These are phyloP conservation scores for Exserohilum turcica DNA, from an alignment of 2,329 filamentous ascomycete species.

Conservation along the genomic window DNA sequence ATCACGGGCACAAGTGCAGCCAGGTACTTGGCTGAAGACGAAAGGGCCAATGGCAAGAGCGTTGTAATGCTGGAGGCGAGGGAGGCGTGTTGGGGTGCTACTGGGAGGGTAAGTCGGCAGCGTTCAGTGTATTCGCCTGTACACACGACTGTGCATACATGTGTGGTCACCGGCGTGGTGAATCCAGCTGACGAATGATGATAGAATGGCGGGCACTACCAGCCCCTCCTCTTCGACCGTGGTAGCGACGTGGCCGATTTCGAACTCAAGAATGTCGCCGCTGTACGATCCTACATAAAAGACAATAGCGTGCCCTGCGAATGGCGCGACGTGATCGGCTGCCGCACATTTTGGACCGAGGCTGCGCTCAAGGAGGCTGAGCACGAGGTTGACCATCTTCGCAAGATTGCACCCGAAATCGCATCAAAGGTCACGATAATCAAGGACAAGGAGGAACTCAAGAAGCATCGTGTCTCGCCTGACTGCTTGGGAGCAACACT, in stretches of 20 bases:
- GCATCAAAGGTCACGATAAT: slow-evolving; percentile 51
- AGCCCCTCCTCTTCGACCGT: slow-evolving; percentile 69
- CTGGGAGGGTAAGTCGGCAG: slow-evolving; percentile 73
- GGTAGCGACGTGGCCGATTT: slow-evolving; percentile 69
- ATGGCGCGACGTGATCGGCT: slow-evolving; percentile 67
- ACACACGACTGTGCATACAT: too few relatives aligned
- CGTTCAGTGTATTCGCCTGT: not conserved
- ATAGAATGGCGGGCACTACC: slow-evolving; percentile 68
- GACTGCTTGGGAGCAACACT: slow-evolving; percentile 67
- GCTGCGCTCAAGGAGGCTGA: slow-evolving; percentile 61
- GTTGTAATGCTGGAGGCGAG: slow-evolving; percentile 77
- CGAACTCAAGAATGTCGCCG: slow-evolving; percentile 70
- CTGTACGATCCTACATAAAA: slow-evolving; percentile 63
- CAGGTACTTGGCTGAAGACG: slow-evolving; percentile 60
- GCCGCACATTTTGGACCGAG: slow-evolving; percentile 66
- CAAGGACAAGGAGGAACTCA: slow-evolving; percentile 53
- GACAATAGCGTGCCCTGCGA: slow-evolving; percentile 69
- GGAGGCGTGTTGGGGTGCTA: slow-evolving; percentile 83
- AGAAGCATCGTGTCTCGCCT: slow-evolving; percentile 54
- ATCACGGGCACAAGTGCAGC: slow-evolving; percentile 77
- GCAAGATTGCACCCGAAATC: slow-evolving; percentile 61
- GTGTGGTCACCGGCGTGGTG: too few relatives aligned
- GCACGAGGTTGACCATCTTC: slow-evolving; percentile 58
- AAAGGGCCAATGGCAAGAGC: slow-evolving; percentile 52
- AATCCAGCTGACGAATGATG: slow-evolving; percentile 11